These are phyloP conservation scores for Skeletonema potamos DNA, from an alignment of 108 stramenopile genomes.

Conservation along the genomic window DNA sequence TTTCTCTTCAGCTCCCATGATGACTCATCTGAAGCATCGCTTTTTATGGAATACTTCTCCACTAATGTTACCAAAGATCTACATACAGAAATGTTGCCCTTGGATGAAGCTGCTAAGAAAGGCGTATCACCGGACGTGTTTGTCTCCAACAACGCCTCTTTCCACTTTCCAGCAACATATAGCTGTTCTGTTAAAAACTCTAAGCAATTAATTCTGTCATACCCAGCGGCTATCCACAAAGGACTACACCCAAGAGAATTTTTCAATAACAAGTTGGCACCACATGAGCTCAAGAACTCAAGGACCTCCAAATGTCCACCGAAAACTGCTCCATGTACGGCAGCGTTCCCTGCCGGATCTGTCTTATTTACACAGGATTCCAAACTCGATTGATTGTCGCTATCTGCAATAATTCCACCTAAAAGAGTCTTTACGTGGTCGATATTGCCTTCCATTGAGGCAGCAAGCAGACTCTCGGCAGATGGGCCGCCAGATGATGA, in stretches of 20 bases:
- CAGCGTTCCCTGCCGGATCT: constrained; percentile 39
- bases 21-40: background rate
- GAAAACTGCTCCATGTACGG: constrained; percentile 47
- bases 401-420: constrained; percentile 27
- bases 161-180: background rate
- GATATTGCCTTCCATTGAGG: constrained; percentile 49
- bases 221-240: constrained; percentile 53
- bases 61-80: constrained; percentile 17
- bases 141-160: constrained; percentile 24
- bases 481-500: background rate
- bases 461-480: constrained; percentile 22
- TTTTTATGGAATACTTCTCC: constrained; percentile 5
- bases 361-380: constrained; percentile 21
- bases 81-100: constrained; percentile 38
- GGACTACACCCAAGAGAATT: constrained; percentile 29
- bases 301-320: constrained; percentile 43
- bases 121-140: constrained; percentile 53
- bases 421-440: constrained; percentile 49
- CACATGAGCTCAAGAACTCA: constrained; percentile 12
- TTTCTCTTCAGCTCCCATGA: constrained; percentile 4
- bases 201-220: constrained; percentile 31
- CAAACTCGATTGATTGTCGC: background rate
- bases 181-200: constrained; percentile 35
- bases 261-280: constrained; percentile 12
- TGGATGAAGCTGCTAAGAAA: constrained; percentile 48